Percentiles rank a stretch among this genome's conserved stretches.
Evolutionary conservation across 1,139 yeast species (phyloP).

Genomic region (Yamadazyma jaroonii): DNA sequence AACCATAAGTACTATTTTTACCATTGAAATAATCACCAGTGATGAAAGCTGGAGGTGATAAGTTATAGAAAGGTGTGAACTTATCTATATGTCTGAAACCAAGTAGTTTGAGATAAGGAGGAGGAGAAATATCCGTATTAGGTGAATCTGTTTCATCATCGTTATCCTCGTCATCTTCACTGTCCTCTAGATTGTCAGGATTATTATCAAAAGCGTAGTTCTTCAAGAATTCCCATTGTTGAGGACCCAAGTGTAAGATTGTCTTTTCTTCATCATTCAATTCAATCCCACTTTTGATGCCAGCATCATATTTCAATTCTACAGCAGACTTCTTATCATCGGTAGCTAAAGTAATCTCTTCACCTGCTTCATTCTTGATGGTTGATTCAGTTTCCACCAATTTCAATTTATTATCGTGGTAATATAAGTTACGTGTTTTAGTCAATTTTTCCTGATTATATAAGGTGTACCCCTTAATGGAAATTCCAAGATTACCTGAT

Average conservation of each 20-base stretch:
- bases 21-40: slow-evolving; percentile 42
- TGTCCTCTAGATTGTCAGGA: slow-evolving; percentile 20
- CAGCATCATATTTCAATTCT: slow-evolving; percentile 42
- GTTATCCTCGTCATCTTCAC: slow-evolving; percentile 14
- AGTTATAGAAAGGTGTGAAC: slow-evolving; percentile 51
- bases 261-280: slow-evolving; percentile 30
- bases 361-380: slow-evolving; percentile 18
- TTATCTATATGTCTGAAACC: slow-evolving; percentile 56
- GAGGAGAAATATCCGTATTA: slow-evolving; percentile 20
- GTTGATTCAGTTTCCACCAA: slow-evolving; percentile 52
- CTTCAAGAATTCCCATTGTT: slow-evolving; percentile 29
- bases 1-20: slow-evolving; percentile 30
- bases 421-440: slow-evolving; percentile 41
- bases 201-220: slow-evolving; percentile 37
- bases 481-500: slow-evolving; percentile 52
- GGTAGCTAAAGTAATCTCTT: slow-evolving; percentile 16
- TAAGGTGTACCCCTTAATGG: slow-evolving; percentile 71
- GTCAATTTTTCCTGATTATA: slow-evolving; percentile 52
- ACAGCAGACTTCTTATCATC: slow-evolving; percentile 18
- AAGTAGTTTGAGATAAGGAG: slow-evolving; percentile 51
- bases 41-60: slow-evolving; percentile 58
- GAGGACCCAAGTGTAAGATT: slow-evolving; percentile 24
- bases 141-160: slow-evolving; percentile 14
- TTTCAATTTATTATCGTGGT: slow-evolving; percentile 47
- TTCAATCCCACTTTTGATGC: slow-evolving; percentile 26